Evolutionary conservation across 371 early-diverging fungal species (phyloP).

Genomic region (Actinomortierella ambigua): DNA sequence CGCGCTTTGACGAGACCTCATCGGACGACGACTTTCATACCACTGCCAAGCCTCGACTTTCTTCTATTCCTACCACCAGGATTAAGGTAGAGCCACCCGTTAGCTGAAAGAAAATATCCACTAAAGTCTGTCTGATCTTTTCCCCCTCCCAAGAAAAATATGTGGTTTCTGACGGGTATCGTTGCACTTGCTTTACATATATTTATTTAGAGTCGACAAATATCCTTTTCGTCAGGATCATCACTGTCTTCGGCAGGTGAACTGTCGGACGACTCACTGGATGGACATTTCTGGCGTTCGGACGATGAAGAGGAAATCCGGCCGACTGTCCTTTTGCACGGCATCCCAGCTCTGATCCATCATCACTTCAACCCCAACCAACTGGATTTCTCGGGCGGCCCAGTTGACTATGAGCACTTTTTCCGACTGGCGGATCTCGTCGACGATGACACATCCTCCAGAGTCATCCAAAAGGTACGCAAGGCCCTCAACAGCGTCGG

Average conservation of each 20-base stretch:
- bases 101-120: background rate
- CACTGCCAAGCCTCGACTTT: slow-evolving; percentile 36
- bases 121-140: background rate
- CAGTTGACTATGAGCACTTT: slow-evolving; percentile 36
- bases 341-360: slow-evolving; percentile 44
- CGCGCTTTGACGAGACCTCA: slow-evolving; percentile 43
- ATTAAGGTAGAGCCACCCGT: slow-evolving; percentile 42
- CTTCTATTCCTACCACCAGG: slow-evolving; percentile 34
- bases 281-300: slow-evolving; percentile 42
- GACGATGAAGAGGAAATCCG: slow-evolving; percentile 41
- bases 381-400: slow-evolving; percentile 40
- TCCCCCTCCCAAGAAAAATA: too few relatives aligned
- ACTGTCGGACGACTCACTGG: slow-evolving; percentile 31
- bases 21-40: slow-evolving; percentile 46
- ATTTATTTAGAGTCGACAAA: slow-evolving; percentile 32
- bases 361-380: slow-evolving; percentile 43
- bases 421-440: slow-evolving; percentile 39
- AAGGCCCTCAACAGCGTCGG: slow-evolving; percentile 11
- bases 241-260: slow-evolving; percentile 45
- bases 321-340: slow-evolving; percentile 31
- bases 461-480: slow-evolving; percentile 24
- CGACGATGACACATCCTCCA: slow-evolving; percentile 35
- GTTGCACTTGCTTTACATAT: slow-evolving; percentile 1
- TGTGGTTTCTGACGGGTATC: too few relatives aligned
- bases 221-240: slow-evolving; percentile 41